These are phyloP conservation scores for Cladosporium sp. DNA, from an alignment of 2,329 filamentous ascomycete species.

Conservation along the genomic window DNA sequence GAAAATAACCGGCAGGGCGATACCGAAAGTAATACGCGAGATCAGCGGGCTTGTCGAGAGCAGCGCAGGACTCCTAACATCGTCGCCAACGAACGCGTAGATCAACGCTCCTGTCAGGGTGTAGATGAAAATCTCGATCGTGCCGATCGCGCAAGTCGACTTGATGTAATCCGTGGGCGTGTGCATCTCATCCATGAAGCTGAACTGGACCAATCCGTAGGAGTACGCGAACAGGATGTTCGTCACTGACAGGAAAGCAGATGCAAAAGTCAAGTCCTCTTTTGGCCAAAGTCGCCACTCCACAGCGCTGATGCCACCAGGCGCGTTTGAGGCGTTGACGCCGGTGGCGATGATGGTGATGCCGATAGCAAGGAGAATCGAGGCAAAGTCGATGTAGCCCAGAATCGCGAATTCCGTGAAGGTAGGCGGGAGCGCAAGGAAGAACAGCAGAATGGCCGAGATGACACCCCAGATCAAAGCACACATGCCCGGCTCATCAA, in stretches of 20 bases:
- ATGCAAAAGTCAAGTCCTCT: conserved; percentile 78
- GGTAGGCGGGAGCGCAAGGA: conserved; percentile 81
- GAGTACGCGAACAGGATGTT: conserved; percentile 85
- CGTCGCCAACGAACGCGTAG: conserved; percentile 82
- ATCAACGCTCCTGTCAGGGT: conserved; percentile 77
- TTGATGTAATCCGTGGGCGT: conserved; percentile 83
- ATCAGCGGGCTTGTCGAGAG: conserved; percentile 74
- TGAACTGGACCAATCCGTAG: conserved; percentile 86
- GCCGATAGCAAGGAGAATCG: conserved; percentile 78
- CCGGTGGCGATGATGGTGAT: conserved; percentile 77
- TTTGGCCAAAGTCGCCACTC: conserved; percentile 61
- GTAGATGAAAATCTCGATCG: conserved; percentile 84
- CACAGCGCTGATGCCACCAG: conserved; percentile 67
- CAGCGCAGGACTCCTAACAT: conserved; percentile 90
- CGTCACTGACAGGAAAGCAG: conserved; percentile 87
- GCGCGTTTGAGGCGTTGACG: conserved; percentile 53
- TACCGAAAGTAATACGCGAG: conserved; percentile 87
- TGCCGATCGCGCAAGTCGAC: conserved; percentile 86
- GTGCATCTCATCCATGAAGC: conserved; percentile 94
- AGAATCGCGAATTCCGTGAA: conserved; percentile 79
- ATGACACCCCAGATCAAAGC: conserved; percentile 48
- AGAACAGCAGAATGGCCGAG: conserved; percentile 54
- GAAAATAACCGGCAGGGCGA: conserved; percentile 93
- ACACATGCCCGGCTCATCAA: conserved; percentile 41
- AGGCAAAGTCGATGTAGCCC: conserved; percentile 86